Percentiles rank a stretch among this genome's conserved stretches.
These are phyloP conservation scores for Talaromyces rugulosus DNA, from an alignment of 2,329 filamentous ascomycete species.

Conservation along the genomic window DNA sequence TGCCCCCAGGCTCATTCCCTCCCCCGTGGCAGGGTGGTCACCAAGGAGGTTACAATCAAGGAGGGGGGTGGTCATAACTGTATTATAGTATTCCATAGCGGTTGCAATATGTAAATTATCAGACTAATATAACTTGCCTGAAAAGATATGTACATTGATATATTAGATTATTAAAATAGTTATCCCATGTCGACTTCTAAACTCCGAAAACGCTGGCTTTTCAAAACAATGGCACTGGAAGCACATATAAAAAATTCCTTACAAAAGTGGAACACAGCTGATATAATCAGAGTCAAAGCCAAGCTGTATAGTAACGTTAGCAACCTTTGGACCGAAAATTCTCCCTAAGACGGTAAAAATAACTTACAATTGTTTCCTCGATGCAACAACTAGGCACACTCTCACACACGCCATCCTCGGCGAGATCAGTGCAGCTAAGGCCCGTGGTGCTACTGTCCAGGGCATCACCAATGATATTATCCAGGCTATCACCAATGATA, in stretches of 20 bases:
- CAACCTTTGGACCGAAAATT: neutral
- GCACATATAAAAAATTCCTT: neutral
- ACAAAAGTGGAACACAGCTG: neutral
- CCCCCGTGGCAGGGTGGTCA: conserved; percentile 11
- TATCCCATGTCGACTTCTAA: neutral
- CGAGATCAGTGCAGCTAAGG: conserved; percentile 2
- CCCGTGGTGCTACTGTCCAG: neutral
- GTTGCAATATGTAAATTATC: neutral
- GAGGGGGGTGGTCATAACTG: neutral
- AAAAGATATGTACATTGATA: neutral
- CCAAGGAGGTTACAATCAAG: conserved; percentile 8
- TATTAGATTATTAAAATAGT: neutral
- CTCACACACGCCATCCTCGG: conserved; percentile 1
- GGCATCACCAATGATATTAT: no score
- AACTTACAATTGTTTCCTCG: conserved; percentile 6
- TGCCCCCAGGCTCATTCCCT: conserved; percentile 28
- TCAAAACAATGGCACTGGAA: neutral
- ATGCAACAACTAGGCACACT: conserved; percentile 10
- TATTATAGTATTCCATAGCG: neutral
- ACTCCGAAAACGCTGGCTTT: neutral
- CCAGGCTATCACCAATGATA: no score
- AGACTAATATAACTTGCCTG: neutral
- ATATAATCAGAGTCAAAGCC: neutral
- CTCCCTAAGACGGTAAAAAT: neutral
- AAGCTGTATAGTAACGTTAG: neutral